Base-by-base conservation (phyloP, 1,284 basidiomycete species). In the Rhodotorula glutinis region DNA sequence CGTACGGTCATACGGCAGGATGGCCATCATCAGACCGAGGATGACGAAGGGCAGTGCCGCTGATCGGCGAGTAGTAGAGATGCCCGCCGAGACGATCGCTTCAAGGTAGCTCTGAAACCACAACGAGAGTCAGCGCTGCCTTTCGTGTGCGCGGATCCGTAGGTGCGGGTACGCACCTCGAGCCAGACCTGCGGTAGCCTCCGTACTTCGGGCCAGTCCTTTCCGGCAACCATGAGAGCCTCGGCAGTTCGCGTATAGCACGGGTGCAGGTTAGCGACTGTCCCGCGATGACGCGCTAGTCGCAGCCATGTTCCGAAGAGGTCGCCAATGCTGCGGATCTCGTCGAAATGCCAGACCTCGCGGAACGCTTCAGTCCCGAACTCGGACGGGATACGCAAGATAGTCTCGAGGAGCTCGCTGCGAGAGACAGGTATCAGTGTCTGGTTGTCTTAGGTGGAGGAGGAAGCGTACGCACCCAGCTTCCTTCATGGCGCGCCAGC, bases 401-500 rank as follows among this genome's bases (percentile, higher is more conserved):
- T 66, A 4, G 70, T 70, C 23, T 77, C 76, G 27, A 78, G 71
- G n/a, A 79, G 70, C 17, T 76, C 76, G 25, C 77, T 74, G 43
- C 19, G 2, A 38, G 21, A 13, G 38, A 8, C 2, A 4, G 13
- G 13, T 3, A 25, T 56, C 30, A 61, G 59, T 23, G 4, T 11
- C n/a, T 13, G 16, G 33, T n/a, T 21, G 4, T 2, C 0, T 30
- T 1, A 1, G 2, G 16, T 29, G 23, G 29, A 29, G 25, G 13
- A 14, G 9, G 10, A 5, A 2, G 4, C 7, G 7, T 10, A 47
- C 65, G 57, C n/a, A 67, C 70, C 65, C 62, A 14, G 77, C 76
- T 62, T 79, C 78, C 65, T 79, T 78, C 72, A 79, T 77, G 43
- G 77, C 77, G 40, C 78, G 66, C 79, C 79, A 79, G 19, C 75